Conservation (phyloP, 2,329 filamentous ascomycete genomes). For the Monosporascus sp. region DNA sequence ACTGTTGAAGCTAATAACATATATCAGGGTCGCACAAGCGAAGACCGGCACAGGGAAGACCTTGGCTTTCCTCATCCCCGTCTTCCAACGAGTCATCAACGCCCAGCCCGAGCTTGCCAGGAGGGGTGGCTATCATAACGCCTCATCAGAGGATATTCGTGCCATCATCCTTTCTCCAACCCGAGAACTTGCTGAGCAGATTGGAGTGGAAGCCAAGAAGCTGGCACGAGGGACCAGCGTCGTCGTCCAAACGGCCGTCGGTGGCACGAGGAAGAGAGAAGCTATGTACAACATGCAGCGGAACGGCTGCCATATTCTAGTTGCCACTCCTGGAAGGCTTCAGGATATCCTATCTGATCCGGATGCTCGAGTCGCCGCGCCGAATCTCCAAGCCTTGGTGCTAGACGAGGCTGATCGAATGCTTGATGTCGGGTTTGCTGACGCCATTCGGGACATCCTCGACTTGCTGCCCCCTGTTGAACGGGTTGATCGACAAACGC, state of each 20-base stretch:
- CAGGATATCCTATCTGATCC: constrained; percentile 72
- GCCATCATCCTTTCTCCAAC: constrained; percentile 74
- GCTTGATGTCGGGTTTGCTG: constrained; percentile 85
- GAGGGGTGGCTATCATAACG: constrained; percentile 28
- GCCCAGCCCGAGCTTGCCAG: constrained; percentile 56
- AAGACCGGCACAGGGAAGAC: constrained; percentile 98
- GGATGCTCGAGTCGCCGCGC: constrained; percentile 59
- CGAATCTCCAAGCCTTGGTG: constrained; percentile 83
- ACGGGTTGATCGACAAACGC: constrained; percentile 71
- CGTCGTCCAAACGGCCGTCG: constrained; percentile 71
- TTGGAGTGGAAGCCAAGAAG: constrained; percentile 70
- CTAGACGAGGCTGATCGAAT: constrained; percentile 98
- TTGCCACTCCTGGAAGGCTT: constrained; percentile 85
- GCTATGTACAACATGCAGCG: constrained; percentile 64
- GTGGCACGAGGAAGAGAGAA: constrained; percentile 71
- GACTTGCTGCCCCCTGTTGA: constrained; percentile 54
- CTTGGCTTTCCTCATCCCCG: constrained; percentile 81
- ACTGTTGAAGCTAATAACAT: constrained; percentile 5
- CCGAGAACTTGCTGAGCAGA: constrained; percentile 75
- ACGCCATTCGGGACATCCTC: constrained; percentile 58
- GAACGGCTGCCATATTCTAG: constrained; percentile 79
- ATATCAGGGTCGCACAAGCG: constrained; percentile 74
- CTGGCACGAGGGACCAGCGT: constrained; percentile 62
- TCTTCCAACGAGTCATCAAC: constrained; percentile 71
- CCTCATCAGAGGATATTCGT: constrained; percentile 54